A percentile compares a stretch with the other conserved stretches of the same genome.
These are phyloP conservation scores for Pilobolus umbonatus DNA, from an alignment of 192 early-diverging fungal species.

Conservation along the genomic window DNA sequence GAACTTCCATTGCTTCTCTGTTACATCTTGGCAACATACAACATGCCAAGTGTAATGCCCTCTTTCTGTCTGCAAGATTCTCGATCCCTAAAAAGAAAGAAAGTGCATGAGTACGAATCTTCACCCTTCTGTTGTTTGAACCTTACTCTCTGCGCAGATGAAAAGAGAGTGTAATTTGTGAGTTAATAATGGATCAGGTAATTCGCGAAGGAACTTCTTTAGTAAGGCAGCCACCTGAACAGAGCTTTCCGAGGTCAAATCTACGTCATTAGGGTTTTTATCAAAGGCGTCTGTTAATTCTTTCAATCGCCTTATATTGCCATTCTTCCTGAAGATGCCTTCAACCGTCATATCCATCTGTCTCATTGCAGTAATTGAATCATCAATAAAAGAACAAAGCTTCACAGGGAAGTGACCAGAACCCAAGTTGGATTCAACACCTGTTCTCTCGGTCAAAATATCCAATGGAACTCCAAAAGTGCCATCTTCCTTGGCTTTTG, in stretches of 20 bases:
- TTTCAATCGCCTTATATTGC: constrained; percentile 89
- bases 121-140: too few species aligned
- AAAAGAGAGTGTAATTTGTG: constrained; percentile 84
- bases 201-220: constrained; percentile 93
- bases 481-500: constrained; percentile 47
- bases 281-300: constrained; percentile 82
- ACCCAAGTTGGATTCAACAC: constrained; percentile 70
- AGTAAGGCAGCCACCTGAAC: constrained; percentile 92
- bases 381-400: constrained; percentile 83
- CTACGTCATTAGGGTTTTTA: constrained; percentile 64
- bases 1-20: constrained; percentile 85
- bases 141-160: constrained; percentile 64
- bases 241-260: constrained; percentile 66
- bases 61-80: constrained; percentile 47
- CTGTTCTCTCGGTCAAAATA: constrained; percentile 75
- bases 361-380: constrained; percentile 69
- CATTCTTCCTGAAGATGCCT: constrained; percentile 97
- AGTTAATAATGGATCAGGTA: constrained; percentile 93
- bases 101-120: background rate
- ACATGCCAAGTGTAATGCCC: constrained; percentile 73
- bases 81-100: constrained; percentile 37
- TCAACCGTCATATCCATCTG: constrained; percentile 78
- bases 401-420: constrained; percentile 60
- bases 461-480: constrained; percentile 92
- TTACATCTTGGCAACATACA: constrained; percentile 86